These are phyloP conservation scores for Aspergillus amoenus DNA, from an alignment of 2,329 filamentous ascomycete genomes.

Conservation along the genomic window DNA sequence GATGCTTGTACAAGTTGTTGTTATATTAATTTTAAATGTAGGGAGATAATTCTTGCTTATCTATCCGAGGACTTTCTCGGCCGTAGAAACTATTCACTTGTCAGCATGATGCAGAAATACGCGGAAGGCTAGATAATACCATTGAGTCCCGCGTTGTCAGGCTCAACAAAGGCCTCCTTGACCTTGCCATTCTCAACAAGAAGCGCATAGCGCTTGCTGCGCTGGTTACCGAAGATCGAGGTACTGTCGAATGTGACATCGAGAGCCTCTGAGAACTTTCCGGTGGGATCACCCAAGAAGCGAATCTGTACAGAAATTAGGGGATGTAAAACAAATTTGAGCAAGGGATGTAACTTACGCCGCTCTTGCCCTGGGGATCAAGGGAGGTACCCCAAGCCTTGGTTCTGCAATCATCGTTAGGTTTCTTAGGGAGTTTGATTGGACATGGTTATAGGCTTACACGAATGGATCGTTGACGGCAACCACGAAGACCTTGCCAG, in stretches of 20 bases:
- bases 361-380: conserved; percentile 71
- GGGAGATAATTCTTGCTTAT: conserved; percentile 22
- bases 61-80: conserved; percentile 51
- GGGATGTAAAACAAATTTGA: background rate
- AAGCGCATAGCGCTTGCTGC: conserved; percentile 86
- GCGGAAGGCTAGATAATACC: conserved; percentile 49
- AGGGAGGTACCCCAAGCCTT: conserved; percentile 82
- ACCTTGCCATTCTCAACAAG: conserved; percentile 83
- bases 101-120: background rate
- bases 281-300: conserved; percentile 80
- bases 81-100: conserved; percentile 44
- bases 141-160: conserved; percentile 79
- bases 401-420: conserved; percentile 58
- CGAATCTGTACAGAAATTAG: conserved; percentile 62
- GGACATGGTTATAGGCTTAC: conserved; percentile 56
- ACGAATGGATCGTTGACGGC: conserved; percentile 94
- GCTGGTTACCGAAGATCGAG: conserved; percentile 75
- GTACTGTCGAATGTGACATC: conserved; percentile 79
- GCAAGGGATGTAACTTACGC: conserved; percentile 57
- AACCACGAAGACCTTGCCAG: conserved; percentile 84
- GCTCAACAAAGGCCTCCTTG: conserved; percentile 76
- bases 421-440: background rate
- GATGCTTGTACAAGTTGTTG: background rate
- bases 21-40: background rate
- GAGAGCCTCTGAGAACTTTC: conserved; percentile 76